A percentile compares a stretch with the other conserved stretches of the same genome.
These are phyloP conservation scores for Lophiotrema nucula DNA, from an alignment of 495 filamentous ascomycete genomes.

Conservation along the genomic window DNA sequence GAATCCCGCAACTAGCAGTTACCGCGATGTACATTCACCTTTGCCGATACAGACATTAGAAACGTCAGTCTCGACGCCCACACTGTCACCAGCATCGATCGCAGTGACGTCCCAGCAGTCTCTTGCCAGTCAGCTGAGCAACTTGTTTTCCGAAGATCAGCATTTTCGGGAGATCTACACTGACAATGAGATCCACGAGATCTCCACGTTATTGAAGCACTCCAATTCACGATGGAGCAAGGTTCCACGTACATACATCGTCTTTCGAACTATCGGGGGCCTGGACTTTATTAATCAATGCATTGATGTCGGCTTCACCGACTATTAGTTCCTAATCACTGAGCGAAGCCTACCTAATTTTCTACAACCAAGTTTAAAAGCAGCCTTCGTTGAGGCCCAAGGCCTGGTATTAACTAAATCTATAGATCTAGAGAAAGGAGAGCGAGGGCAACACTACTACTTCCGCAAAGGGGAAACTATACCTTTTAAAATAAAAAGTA, in stretches of 20 bases:
- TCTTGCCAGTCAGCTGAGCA: too few relatives aligned
- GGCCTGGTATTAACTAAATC: slow-evolving; percentile 25
- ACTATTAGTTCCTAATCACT: slow-evolving; percentile 21
- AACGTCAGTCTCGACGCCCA: too few relatives aligned
- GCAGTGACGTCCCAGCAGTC: too few relatives aligned
- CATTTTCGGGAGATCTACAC: too few relatives aligned
- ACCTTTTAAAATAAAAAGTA: slow-evolving; percentile 18
- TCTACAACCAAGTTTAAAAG: background rate
- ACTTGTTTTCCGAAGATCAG: too few relatives aligned
- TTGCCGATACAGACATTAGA: too few relatives aligned
- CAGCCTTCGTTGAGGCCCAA: slow-evolving; percentile 12
- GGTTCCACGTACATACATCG: slow-evolving; percentile 24
- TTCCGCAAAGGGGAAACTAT: slow-evolving; percentile 16
- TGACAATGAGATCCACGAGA: slow-evolving; percentile 15
- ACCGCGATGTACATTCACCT: too few relatives aligned
- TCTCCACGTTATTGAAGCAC: slow-evolving; percentile 5
- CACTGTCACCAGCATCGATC: too few relatives aligned
- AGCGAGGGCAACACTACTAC: slow-evolving; percentile 18
- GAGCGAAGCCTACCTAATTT: slow-evolving; percentile 1
- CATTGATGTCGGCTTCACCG: slow-evolving; percentile 14
- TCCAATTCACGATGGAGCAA: slow-evolving; percentile 15
- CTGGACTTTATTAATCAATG: slow-evolving; percentile 12
- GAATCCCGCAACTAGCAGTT: too few relatives aligned
- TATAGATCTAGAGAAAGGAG: slow-evolving; percentile 27
- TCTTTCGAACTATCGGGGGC: slow-evolving; percentile 15